Conservation (phyloP, 1,139 yeast genomes). For the Chernovozyma aurita region DNA sequence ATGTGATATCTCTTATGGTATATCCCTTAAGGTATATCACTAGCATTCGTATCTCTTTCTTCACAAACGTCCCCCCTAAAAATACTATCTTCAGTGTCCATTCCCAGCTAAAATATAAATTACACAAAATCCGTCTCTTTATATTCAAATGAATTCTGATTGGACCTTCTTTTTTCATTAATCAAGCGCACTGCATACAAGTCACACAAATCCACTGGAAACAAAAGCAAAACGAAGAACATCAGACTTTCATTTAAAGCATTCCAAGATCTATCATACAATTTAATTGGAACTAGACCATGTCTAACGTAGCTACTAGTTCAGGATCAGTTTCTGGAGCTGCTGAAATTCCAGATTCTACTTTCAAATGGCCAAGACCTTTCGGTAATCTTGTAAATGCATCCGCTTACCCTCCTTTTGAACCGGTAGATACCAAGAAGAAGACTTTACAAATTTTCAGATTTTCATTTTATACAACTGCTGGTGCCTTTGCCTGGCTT, state of each 20-base stretch:
- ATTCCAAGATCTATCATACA: too few relatives aligned
- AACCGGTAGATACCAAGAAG: slow-evolving; percentile 42
- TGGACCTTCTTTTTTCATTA: background rate
- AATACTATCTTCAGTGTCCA: too few relatives aligned
- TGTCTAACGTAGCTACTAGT: too few relatives aligned
- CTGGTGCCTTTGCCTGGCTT: slow-evolving; percentile 47
- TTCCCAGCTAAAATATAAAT: too few relatives aligned
- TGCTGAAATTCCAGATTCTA: slow-evolving; percentile 39
- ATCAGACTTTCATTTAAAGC: background rate
- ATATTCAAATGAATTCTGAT: background rate
- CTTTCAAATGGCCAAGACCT: slow-evolving; percentile 41
- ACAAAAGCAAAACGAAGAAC: background rate
- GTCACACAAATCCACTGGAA: background rate
- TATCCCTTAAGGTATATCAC: too few relatives aligned
- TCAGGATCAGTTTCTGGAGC: too few relatives aligned
- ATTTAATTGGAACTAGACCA: too few relatives aligned
- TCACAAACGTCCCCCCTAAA: too few relatives aligned
- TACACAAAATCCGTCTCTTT: background rate
- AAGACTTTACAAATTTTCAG: slow-evolving; percentile 38
- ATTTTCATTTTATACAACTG: slow-evolving; percentile 41
- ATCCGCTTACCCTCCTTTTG: slow-evolving; percentile 41
- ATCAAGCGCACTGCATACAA: background rate
- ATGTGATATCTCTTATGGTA: too few relatives aligned
- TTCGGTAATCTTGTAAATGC: slow-evolving; percentile 38
- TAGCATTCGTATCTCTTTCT: too few relatives aligned